phyloP scores from a whole-genome alignment of 768 basidiomycete genomes.

The Lentinula sp. region DNA sequence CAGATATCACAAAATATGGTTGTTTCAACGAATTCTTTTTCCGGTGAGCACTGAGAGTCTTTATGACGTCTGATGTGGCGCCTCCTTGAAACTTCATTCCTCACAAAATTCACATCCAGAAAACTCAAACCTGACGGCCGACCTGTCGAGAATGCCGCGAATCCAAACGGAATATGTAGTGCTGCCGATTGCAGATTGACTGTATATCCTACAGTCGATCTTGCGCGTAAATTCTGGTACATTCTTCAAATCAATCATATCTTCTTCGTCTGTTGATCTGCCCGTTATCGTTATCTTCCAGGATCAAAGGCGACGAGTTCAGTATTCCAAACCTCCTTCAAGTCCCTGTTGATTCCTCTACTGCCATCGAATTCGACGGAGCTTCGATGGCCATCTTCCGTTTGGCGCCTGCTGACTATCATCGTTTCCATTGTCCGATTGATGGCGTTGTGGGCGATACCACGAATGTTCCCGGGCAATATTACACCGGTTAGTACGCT shows the following conservation, averaged over 20 bases:
- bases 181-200: slow-evolving; percentile 73
- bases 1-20: slow-evolving; percentile 55
- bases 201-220: slow-evolving; percentile 52
- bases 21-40: slow-evolving; percentile 80
- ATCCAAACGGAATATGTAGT: slow-evolving; percentile 49
- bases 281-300: slow-evolving; percentile 11
- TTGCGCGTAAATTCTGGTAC: slow-evolving; percentile 67
- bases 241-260: slow-evolving; percentile 2
- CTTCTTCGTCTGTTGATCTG: not conserved
- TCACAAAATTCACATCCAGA: slow-evolving; percentile 17
- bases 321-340: slow-evolving; percentile 55
- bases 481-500: slow-evolving; percentile 45
- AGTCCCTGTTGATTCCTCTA: slow-evolving; percentile 34
- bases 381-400: slow-evolving; percentile 62
- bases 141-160: slow-evolving; percentile 49
- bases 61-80: slow-evolving; percentile 1
- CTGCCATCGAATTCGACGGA: slow-evolving; percentile 33
- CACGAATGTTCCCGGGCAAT: slow-evolving; percentile 46
- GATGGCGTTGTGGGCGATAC: slow-evolving; percentile 45
- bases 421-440: slow-evolving; percentile 71
- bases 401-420: slow-evolving; percentile 78
- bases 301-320: slow-evolving; percentile 70
- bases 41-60: slow-evolving; percentile 29
- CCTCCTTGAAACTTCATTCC: not conserved
- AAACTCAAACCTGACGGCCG: slow-evolving; percentile 55